Evolutionary conservation across 768 basidiomycete genomes (phyloP), one percentile per base, ranked within the genome.

Genomic region (Filobasidium wieringae): DNA sequence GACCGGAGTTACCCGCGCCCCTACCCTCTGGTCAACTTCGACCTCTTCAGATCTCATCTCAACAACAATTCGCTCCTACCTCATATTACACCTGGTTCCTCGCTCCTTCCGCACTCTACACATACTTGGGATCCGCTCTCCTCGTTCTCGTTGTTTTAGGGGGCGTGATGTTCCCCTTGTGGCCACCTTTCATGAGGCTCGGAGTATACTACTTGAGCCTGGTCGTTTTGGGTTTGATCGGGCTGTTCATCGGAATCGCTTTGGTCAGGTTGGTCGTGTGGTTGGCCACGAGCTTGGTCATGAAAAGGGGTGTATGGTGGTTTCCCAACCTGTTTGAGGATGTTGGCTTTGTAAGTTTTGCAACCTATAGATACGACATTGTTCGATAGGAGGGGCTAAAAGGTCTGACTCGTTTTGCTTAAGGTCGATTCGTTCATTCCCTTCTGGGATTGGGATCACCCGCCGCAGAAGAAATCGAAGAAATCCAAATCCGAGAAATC

Each of bases 131-230:
- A 39, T 93, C 88, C 17, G 77, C 86, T 12, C 82, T 83, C 29
- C 91, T 99, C 88, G 91, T 97, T 58, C 81, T 79, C 39, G 78
- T 96, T 70, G 89, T 97, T 79, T 84, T 99, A 40, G 91, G 86
- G 4, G 92, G 88, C 1, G 92, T 96, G 69, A 95, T 99, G 91
- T 99, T 95, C 82, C 95, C 95, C 3, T 80, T 99, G 15, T 99
- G 95, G 95, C 95, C 95, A 1, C 82, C 86, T 50, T 83, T 82
- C 66, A 82, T 99, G 81, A 81, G 93, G 14, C 77, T 92, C 30
- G 92, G 93, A 33, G 93, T 92, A 57, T 96, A 87, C 86, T 99
- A 99, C 74, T 78, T 99, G 63, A 87, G 85, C 64, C 84, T 96
- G 58, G 86, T 76, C 45, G 84, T 91, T 76, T 79, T 99, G 39